Evolutionary conservation across 2,329 filamentous ascomycete species (phyloP).

Genomic region (Samsoniella hepiali): DNA sequence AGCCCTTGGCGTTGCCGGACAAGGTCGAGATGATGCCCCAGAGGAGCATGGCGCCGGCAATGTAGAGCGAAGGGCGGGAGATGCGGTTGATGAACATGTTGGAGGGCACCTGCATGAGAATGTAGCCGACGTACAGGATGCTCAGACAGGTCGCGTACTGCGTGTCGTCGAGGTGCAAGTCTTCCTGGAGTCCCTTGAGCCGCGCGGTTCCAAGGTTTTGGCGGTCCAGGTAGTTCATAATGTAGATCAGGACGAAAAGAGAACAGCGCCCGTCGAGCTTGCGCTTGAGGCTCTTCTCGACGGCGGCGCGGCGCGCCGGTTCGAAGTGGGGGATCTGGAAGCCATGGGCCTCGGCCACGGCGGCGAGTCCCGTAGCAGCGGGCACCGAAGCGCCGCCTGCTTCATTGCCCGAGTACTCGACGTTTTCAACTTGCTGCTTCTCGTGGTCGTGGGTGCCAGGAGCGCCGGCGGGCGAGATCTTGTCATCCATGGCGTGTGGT

Average conservation of each 20-base stretch:
- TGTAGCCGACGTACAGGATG: slow-evolving; percentile 65
- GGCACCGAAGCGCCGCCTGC: not conserved
- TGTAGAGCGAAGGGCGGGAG: slow-evolving; percentile 49
- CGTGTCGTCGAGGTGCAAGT: slow-evolving; percentile 52
- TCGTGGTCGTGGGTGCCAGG: not conserved
- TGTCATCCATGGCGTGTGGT: slow-evolving; percentile 12
- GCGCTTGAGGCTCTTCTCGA: slow-evolving; percentile 64
- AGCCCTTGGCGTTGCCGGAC: slow-evolving; percentile 50
- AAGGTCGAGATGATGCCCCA: slow-evolving; percentile 61
- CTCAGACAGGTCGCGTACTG: slow-evolving; percentile 63
- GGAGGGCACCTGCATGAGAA: slow-evolving; percentile 60
- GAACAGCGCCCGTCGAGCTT: slow-evolving; percentile 68
- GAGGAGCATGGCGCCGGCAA: slow-evolving; percentile 49
- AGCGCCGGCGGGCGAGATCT: slow-evolving; percentile 13
- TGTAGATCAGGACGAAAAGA: slow-evolving; percentile 72
- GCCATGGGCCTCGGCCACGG: slow-evolving; percentile 8
- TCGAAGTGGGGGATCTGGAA: slow-evolving; percentile 26
- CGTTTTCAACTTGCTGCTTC: slow-evolving; percentile 15
- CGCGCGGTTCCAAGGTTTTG: slow-evolving; percentile 67
- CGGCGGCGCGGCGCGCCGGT: slow-evolving; percentile 47
- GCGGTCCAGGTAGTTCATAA: slow-evolving; percentile 67
- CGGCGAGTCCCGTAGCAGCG: not conserved
- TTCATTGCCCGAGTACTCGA: not conserved
- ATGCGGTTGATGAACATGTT: slow-evolving; percentile 58
- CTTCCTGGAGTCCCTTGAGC: slow-evolving; percentile 61